Evolutionary conservation across 768 basidiomycete species (phyloP).

Genomic region (Macrocybe gigantea): DNA sequence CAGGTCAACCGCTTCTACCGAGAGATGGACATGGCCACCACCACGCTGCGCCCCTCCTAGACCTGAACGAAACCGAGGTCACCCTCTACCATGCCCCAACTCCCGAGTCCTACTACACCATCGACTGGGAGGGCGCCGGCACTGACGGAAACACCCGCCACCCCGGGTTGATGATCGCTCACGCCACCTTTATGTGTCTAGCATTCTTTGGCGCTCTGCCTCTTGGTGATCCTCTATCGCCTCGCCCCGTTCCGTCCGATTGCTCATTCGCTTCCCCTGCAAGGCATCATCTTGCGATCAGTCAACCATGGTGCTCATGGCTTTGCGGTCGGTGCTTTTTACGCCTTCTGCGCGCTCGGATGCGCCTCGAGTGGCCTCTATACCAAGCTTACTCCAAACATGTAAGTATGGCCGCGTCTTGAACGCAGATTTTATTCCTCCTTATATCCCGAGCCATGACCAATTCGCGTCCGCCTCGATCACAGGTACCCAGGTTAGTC

Average conservation of each 20-base stretch:
- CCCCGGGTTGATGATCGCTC: constrained; percentile 67
- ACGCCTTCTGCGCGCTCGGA: constrained; percentile 54
- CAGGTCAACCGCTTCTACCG: constrained; percentile 6
- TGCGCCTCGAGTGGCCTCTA: constrained; percentile 68
- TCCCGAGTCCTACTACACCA: constrained; percentile 77
- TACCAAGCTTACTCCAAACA: constrained; percentile 72
- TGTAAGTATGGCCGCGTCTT: constrained; percentile 39
- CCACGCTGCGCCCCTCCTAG: constrained; percentile 43
- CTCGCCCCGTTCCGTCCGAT: constrained; percentile 4
- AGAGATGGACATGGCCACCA: constrained; percentile 43
- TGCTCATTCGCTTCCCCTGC: not conserved
- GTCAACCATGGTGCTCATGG: constrained; percentile 64
- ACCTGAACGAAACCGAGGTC: constrained; percentile 76
- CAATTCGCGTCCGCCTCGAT: constrained; percentile 3
- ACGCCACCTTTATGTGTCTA: constrained; percentile 65
- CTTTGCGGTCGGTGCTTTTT: constrained; percentile 57
- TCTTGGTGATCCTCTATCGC: constrained; percentile 41
- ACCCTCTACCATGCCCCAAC: constrained; percentile 59
- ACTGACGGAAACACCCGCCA: constrained; percentile 35
- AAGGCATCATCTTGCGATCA: constrained; percentile 78
- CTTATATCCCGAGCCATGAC: constrained; percentile 3
- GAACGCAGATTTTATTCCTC: constrained; percentile 12
- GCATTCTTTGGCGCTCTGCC: constrained; percentile 86
- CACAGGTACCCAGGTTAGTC: constrained; percentile 61
- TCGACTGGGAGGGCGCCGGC: constrained; percentile 60